A percentile compares a stretch with the other conserved stretches of the same genome.
Conservation (phyloP, 139 green algal genomes). For the Auxenochlorella protothecoides region DNA sequence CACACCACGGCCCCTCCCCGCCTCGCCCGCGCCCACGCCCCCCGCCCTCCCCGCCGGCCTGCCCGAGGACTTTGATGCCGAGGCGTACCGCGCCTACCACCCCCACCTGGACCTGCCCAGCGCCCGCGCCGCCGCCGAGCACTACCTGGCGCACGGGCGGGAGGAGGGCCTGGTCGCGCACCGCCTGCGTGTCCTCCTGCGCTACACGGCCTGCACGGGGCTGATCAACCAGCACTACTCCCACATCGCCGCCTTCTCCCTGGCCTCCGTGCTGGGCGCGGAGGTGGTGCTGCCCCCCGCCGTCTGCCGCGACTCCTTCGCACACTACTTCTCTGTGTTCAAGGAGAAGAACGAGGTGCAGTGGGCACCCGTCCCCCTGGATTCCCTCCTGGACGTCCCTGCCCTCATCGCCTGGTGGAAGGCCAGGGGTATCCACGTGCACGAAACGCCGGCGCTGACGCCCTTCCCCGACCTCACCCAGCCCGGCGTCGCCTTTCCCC, state of each 20-base stretch:
- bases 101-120: slow-evolving; percentile 30
- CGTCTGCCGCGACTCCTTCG: slow-evolving; percentile 48
- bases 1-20: too few species aligned
- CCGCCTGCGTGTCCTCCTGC: slow-evolving; percentile 41
- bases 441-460: slow-evolving; percentile 22
- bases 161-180: slow-evolving; percentile 30
- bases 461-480: slow-evolving; percentile 23
- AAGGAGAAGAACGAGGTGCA: slow-evolving; percentile 51
- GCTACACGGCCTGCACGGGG: slow-evolving; percentile 59
- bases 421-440: slow-evolving; percentile 22
- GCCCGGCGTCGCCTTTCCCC: slow-evolving; percentile 15
- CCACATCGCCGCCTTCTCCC: slow-evolving; percentile 47
- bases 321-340: slow-evolving; percentile 48
- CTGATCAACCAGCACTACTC: slow-evolving; percentile 69
- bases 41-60: not conserved
- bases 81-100: slow-evolving; percentile 44
- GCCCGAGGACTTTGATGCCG: slow-evolving; percentile 10
- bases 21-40: too few species aligned
- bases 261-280: slow-evolving; percentile 42
- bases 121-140: slow-evolving; percentile 25
- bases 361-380: slow-evolving; percentile 38
- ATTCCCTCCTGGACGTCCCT: slow-evolving; percentile 44
- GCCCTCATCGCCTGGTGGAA: slow-evolving; percentile 27
- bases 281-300: slow-evolving; percentile 46
- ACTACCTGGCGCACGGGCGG: slow-evolving; percentile 35